Evolutionary conservation across 352 stramenopile species (phyloP).

Genomic region (Globisporangium camurandrum): DNA sequence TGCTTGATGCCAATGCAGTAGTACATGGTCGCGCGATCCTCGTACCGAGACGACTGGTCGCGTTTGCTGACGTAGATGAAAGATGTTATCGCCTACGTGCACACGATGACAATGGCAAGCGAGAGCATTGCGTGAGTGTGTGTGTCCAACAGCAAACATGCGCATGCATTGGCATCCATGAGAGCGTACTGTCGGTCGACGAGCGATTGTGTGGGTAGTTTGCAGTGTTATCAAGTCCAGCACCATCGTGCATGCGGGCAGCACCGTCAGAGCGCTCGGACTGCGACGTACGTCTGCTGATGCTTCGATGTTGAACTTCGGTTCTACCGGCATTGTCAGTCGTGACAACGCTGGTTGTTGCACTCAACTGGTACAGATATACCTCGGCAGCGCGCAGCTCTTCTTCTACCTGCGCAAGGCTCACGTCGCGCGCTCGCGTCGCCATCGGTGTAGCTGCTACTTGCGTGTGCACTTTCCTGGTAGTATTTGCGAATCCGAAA

Average conservation of each 20-base stretch:
- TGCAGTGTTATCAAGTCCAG: not conserved
- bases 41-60: constrained; percentile 31
- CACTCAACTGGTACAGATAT: constrained; percentile 51
- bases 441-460: no score
- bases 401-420: constrained; percentile 53
- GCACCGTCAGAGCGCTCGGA: no score
- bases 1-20: not conserved
- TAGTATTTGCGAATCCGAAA: no score
- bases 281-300: no score
- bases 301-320: no score
- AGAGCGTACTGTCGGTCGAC: not conserved
- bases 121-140: no score
- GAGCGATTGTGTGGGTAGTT: not conserved
- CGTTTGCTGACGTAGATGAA: constrained; percentile 20
- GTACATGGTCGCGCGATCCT: no score
- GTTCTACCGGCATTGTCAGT: no score
- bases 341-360: no score
- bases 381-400: constrained; percentile 54
- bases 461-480: no score
- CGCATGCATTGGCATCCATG: not conserved
- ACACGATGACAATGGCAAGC: not conserved
- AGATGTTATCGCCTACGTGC: constrained; percentile 11
- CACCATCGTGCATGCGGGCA: no score
- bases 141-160: no score
- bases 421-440: constrained; percentile 17